Base-by-base conservation (phyloP, 345 rosid genomes). In the Gossypium bickii region DNA sequence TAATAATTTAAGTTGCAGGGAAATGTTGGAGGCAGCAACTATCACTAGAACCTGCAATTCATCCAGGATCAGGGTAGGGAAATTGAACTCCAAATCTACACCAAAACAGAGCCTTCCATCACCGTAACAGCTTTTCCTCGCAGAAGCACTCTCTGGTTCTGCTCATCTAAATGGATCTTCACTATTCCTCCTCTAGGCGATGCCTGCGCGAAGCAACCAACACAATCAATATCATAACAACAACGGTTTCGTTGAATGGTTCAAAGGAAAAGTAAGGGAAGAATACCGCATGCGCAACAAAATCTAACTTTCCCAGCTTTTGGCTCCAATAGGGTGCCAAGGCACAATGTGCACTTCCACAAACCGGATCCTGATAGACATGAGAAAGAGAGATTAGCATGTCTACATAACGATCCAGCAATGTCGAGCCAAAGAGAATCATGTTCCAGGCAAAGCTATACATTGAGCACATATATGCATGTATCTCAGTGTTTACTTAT, bases 341-440 rank as follows among this genome's bases (percentile, higher is more conserved):
- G 43, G 90, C 85, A 83, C 98, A 92, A 72, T 90, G 87, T 15
- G 94, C 97, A 76, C 92, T 86, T 45, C 98, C 94, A 67, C 86
- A 80, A 25, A 90, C 93, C 61, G 94, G 95, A 81, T 92, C 97
- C 98, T 94, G 84, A 58, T 71, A 29, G 59, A 71, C 27, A 77
- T n/a, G 72, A 43, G 38, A 67, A 43, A 62, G 38, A 29, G 69
- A 27, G 38, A 51, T 20, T 34, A 72, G 34, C 24, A 48, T 13
- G 68, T 24, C 49, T 16, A 47, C 9, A n/a, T 24, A 25, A 62
- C 15, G 52, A 11, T 12, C 55, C 12, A 13, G 17, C n/a, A 20
- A 13, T 22, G 18, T 12, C 22, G 0, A 2, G 66, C 16, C 45
- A 13, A 15, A 61, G 20, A 61, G 13, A 34, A 62, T 29, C 45